phyloP scores from a whole-genome alignment of 2,329 filamentous ascomycete species.

The Hymenoscyphus linearis region DNA sequence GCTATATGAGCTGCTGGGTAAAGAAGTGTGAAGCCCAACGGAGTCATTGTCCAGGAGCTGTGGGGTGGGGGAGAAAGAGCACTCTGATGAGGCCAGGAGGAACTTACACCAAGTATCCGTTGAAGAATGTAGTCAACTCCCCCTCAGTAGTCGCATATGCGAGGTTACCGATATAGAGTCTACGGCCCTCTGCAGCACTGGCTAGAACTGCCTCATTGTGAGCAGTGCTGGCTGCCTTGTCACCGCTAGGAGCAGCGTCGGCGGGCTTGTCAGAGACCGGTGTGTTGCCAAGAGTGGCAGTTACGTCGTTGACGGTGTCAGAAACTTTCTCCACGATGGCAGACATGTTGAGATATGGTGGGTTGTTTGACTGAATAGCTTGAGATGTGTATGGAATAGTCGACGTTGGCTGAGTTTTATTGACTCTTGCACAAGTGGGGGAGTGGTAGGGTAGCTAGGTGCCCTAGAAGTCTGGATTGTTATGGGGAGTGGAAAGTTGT shows the following conservation, averaged over 20 bases:
- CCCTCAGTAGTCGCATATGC: constrained; percentile 99
- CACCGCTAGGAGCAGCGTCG: constrained; percentile 55
- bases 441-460: constrained; percentile 78
- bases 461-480: constrained; percentile 60
- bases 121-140: constrained; percentile 99
- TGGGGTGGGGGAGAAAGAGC: background rate
- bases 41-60: background rate
- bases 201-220: constrained; percentile 89
- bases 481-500: constrained; percentile 23
- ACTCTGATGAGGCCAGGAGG: background rate
- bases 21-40: background rate
- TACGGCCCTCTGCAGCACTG: constrained; percentile 96
- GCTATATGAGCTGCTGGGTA: background rate
- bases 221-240: constrained; percentile 42
- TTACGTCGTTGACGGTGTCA: constrained; percentile 70
- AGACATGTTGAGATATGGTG: constrained; percentile 68
- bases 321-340: constrained; percentile 65
- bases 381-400: constrained; percentile 42
- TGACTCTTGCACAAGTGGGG: constrained; percentile 70
- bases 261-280: constrained; percentile 49
- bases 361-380: constrained; percentile 43
- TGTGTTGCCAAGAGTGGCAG: constrained; percentile 61
- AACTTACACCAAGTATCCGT: constrained; percentile 97
- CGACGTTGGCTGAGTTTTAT: constrained; percentile 38
- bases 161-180: constrained; percentile 99